These are phyloP conservation scores for Penicillium canariense DNA, from an alignment of 495 filamentous ascomycete genomes.

Conservation along the genomic window DNA sequence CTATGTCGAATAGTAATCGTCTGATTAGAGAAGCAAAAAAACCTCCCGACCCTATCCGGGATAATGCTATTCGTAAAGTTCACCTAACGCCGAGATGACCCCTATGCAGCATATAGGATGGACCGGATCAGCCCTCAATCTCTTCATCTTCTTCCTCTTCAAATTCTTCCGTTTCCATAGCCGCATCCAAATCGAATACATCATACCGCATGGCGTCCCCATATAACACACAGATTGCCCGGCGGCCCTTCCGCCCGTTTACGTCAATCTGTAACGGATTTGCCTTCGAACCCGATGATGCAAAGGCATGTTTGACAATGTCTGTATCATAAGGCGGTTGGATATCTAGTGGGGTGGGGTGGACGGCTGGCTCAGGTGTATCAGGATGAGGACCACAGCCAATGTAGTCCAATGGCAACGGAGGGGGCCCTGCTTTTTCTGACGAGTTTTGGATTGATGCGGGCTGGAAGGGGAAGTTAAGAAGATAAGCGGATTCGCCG, in stretches of 20 bases:
- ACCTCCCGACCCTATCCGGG: background rate
- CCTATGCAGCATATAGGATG: background rate
- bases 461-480: slow-evolving; percentile 41
- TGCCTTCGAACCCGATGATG: slow-evolving; percentile 36
- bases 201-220: slow-evolving; percentile 55
- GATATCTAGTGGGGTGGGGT: slow-evolving; percentile 25
- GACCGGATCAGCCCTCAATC: background rate
- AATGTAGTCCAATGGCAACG: slow-evolving; percentile 18
- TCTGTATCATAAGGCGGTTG: slow-evolving; percentile 10
- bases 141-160: slow-evolving; percentile 26
- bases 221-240: slow-evolving; percentile 56
- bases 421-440: slow-evolving; percentile 4
- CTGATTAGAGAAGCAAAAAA: background rate
- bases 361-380: slow-evolving; percentile 15
- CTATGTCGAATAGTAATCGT: background rate
- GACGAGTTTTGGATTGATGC: background rate
- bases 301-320: slow-evolving; percentile 36
- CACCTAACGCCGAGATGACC: background rate
- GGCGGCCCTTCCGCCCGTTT: slow-evolving; percentile 52
- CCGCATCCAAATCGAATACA: slow-evolving; percentile 55
- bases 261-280: slow-evolving; percentile 48
- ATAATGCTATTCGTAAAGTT: background rate
- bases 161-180: slow-evolving; percentile 32
- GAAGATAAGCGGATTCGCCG: slow-evolving; percentile 33
- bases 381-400: slow-evolving; percentile 11